These are phyloP conservation scores for Eucalyptus globulus DNA, from an alignment of 345 rosid genomes.

Conservation along the genomic window DNA sequence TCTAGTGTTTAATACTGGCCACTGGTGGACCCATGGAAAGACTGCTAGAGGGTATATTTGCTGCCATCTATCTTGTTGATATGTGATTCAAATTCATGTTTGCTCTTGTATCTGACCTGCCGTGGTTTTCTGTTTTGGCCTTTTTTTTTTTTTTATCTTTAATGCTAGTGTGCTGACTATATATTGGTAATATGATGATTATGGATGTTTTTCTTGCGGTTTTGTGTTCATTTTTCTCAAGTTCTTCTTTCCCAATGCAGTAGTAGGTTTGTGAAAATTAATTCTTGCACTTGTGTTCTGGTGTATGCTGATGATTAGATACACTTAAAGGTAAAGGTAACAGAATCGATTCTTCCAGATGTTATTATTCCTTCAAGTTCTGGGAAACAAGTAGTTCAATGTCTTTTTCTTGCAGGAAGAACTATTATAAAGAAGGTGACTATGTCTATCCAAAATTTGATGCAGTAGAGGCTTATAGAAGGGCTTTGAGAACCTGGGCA, in stretches of 20 bases:
- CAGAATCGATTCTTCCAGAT: background rate
- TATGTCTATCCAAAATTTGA: slow-evolving; percentile 67
- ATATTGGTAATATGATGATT: background rate
- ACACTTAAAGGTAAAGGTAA: background rate
- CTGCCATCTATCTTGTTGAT: background rate
- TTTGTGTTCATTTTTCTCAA: background rate
- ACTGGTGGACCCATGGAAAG: slow-evolving; percentile 99
- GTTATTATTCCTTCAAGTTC: background rate
- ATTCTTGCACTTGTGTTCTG: background rate
- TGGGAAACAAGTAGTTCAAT: background rate
- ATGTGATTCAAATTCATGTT: background rate
- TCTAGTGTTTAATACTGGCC: slow-evolving; percentile 87
- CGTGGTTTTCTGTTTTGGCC: background rate
- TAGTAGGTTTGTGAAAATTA: background rate
- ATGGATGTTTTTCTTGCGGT: background rate
- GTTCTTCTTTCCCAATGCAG: background rate
- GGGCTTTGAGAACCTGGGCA: slow-evolving; percentile 81
- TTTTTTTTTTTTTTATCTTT: background rate
- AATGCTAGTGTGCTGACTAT: background rate
- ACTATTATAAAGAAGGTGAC: slow-evolving; percentile 91
- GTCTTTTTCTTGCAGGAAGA: slow-evolving; percentile 45
- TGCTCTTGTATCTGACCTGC: background rate
- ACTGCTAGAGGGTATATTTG: slow-evolving; percentile 70
- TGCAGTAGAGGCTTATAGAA: slow-evolving; percentile 77
- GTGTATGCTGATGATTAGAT: background rate